Conservation (phyloP, 495 filamentous ascomycete genomes). For the Echria macrotheca region DNA sequence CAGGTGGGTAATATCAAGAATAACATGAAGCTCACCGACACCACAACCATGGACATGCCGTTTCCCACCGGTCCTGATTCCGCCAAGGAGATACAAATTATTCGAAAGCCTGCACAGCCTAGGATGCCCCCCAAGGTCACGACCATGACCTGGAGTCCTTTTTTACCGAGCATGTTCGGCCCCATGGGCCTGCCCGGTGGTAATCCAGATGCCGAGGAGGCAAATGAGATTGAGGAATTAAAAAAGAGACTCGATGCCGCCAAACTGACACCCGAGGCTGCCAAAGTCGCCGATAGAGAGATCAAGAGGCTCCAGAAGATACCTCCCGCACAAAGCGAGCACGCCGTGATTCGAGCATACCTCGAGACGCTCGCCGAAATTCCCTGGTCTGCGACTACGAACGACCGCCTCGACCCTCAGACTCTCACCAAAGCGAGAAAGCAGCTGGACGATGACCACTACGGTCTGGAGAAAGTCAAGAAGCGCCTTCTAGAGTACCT, state of each 20-base stretch:
- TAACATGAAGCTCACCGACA: slow-evolving; percentile 69
- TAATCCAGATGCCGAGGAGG: slow-evolving; percentile 57
- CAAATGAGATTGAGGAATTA: slow-evolving; percentile 85
- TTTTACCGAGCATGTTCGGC: slow-evolving; percentile 30
- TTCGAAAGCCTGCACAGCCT: slow-evolving; percentile 22
- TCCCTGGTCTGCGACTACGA: slow-evolving; percentile 82
- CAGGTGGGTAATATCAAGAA: slow-evolving; percentile 78
- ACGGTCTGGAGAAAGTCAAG: slow-evolving; percentile 95
- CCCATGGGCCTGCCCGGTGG: slow-evolving; percentile 27
- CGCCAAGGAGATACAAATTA: slow-evolving; percentile 32
- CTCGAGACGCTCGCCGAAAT: slow-evolving; percentile 92
- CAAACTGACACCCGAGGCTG: slow-evolving; percentile 59
- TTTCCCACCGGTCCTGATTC: slow-evolving; percentile 49
- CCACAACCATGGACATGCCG: slow-evolving; percentile 55
- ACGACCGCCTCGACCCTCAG: slow-evolving; percentile 78
- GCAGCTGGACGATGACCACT: slow-evolving; percentile 94
- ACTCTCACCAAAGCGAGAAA: slow-evolving; percentile 75
- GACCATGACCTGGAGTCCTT: slow-evolving; percentile 30
- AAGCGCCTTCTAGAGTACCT: slow-evolving; percentile 93
- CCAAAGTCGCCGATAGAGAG: slow-evolving; percentile 84
- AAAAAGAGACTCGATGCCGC: slow-evolving; percentile 81
- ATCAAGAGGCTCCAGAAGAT: slow-evolving; percentile 87
- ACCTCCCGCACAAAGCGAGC: slow-evolving; percentile 90
- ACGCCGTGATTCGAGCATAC: slow-evolving; percentile 90
- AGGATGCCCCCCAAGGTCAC: slow-evolving; percentile 23